These are phyloP conservation scores for Candida tropicalis DNA, from an alignment of 1,139 yeast genomes.

Conservation along the genomic window DNA sequence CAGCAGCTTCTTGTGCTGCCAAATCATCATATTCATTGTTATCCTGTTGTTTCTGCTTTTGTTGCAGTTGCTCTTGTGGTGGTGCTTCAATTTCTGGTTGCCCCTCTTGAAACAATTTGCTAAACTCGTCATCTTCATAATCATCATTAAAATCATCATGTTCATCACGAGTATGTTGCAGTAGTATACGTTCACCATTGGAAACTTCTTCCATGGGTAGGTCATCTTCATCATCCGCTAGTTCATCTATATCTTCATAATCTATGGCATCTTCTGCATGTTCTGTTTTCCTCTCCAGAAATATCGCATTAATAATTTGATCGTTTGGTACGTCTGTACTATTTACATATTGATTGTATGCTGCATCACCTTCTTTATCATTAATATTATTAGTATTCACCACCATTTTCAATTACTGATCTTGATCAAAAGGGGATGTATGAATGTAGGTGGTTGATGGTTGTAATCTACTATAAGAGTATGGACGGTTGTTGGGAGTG, in stretches of 20 bases:
- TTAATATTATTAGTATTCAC: slow-evolving; percentile 2
- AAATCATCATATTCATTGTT: slow-evolving; percentile 32
- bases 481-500: background rate
- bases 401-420: slow-evolving; percentile 9
- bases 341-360: slow-evolving; percentile 21
- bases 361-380: slow-evolving; percentile 13
- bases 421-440: no score
- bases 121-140: slow-evolving; percentile 26
- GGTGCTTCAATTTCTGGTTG: slow-evolving; percentile 11
- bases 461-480: background rate
- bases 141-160: slow-evolving; percentile 17
- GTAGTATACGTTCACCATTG: slow-evolving; percentile 9
- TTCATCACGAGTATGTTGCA: background rate
- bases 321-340: slow-evolving; percentile 35
- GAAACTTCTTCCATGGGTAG: slow-evolving; percentile 44
- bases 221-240: slow-evolving; percentile 72
- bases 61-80: no score
- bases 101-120: slow-evolving; percentile 17
- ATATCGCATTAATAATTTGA: slow-evolving; percentile 42
- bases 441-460: background rate
- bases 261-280: slow-evolving; percentile 96
- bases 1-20: slow-evolving; percentile 36
- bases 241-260: slow-evolving; percentile 91
- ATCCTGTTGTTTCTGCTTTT: no score
- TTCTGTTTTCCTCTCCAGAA: slow-evolving; percentile 42